Conservation (phyloP, 805 yeast species). For the Sugiyamaella chiloensis region DNA sequence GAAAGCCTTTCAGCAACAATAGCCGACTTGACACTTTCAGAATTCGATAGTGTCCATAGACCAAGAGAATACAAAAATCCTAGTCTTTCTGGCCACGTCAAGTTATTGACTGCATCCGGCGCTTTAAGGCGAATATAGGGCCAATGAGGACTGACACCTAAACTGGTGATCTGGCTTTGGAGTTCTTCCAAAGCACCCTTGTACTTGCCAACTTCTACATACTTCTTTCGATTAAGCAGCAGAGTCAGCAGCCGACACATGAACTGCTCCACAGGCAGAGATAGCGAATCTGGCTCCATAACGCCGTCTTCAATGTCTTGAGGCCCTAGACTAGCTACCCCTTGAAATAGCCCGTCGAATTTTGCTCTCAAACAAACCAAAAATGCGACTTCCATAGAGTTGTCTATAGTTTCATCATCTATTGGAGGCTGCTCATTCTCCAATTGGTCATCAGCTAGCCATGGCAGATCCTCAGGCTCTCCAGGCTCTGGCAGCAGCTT, state of each 20-base stretch:
- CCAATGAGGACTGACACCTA: conserved; percentile 31
- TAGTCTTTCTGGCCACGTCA: conserved; percentile 33
- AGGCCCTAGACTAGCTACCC: conserved; percentile 36
- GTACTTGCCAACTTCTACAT: conserved; percentile 37
- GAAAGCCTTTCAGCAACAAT: conserved; percentile 10
- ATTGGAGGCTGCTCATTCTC: conserved; percentile 25
- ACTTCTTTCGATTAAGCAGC: conserved; percentile 40
- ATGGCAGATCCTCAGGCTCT: conserved; percentile 33
- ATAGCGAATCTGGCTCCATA: conserved; percentile 17
- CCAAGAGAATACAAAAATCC: conserved; percentile 33
- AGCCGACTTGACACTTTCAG: conserved; percentile 29
- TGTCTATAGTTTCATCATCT: conserved; percentile 18
- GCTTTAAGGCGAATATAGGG: conserved; percentile 27
- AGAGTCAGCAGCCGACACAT: conserved; percentile 35
- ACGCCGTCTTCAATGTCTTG: conserved; percentile 41
- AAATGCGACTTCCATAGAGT: conserved; percentile 31
- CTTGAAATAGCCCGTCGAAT: conserved; percentile 32
- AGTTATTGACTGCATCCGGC: neutral
- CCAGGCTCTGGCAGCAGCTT: conserved; percentile 18
- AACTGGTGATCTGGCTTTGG: conserved; percentile 26
- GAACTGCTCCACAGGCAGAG: conserved; percentile 31
- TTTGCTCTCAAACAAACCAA: conserved; percentile 29
- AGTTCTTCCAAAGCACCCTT: conserved; percentile 39
- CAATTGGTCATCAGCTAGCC: conserved; percentile 25
- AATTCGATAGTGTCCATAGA: conserved; percentile 32